Percentiles rank a stretch among this genome's conserved stretches.
These are phyloP conservation scores for Fusarium sublunatum DNA, from an alignment of 2,329 filamentous ascomycete species.

Conservation along the genomic window DNA sequence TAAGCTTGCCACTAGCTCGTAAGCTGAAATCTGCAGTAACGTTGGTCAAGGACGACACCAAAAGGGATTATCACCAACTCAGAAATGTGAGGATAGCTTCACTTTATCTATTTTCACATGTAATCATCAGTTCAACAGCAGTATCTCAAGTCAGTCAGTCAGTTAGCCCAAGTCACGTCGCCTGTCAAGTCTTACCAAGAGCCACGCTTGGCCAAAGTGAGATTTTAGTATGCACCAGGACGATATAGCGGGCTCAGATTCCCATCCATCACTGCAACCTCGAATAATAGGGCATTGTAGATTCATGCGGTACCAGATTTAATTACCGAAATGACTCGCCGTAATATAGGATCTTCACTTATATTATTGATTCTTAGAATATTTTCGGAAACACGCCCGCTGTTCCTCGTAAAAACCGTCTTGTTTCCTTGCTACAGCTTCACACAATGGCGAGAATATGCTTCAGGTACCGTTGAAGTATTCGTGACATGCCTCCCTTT, in stretches of 20 bases:
- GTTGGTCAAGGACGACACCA: background rate
- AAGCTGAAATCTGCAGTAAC: slow-evolving; percentile 4
- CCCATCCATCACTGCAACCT: slow-evolving; percentile 5
- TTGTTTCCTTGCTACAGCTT: slow-evolving; percentile 20
- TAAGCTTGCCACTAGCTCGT: slow-evolving; percentile 28
- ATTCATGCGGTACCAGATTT: background rate
- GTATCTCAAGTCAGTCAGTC: background rate
- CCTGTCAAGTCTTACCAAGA: slow-evolving; percentile 21
- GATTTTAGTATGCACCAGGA: slow-evolving; percentile 24
- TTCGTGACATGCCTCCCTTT: slow-evolving; percentile 16
- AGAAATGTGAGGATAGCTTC: background rate
- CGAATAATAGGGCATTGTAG: slow-evolving; percentile 7
- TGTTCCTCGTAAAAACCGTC: slow-evolving; percentile 6
- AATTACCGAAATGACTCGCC: slow-evolving; percentile 6
- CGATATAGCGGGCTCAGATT: slow-evolving; percentile 1
- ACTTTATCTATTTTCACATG: background rate
- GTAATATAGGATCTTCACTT: background rate
- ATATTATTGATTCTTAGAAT: background rate
- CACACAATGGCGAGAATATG: background rate
- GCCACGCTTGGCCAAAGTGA: slow-evolving; percentile 10
- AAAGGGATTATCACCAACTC: background rate
- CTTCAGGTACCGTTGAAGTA: slow-evolving; percentile 24
- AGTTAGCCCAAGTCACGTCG: background rate
- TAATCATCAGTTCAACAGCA: background rate
- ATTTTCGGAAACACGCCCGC: background rate